Conservation (phyloP, 495 filamentous ascomycete species). For the Lophiostoma macrostomum region DNA sequence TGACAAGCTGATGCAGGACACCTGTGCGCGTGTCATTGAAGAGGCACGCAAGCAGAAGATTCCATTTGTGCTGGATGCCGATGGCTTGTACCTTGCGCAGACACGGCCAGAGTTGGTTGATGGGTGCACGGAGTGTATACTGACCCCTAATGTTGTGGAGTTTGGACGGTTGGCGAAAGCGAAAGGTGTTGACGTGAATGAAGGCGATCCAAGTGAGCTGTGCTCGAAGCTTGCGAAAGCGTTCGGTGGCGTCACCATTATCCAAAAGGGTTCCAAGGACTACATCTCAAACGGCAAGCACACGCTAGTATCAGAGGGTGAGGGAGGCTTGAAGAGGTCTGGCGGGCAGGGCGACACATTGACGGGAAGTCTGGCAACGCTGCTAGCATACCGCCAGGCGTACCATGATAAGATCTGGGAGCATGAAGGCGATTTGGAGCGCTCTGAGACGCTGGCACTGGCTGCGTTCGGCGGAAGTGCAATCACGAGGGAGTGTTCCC, state of each 20-base stretch:
- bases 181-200: conserved; percentile 59
- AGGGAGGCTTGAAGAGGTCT: conserved; percentile 82
- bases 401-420: conserved; percentile 87
- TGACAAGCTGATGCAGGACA: conserved; percentile 85
- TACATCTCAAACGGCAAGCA: conserved; percentile 77
- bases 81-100: conserved; percentile 76
- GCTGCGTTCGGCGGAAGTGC: conserved; percentile 83
- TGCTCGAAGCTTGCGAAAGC: conserved; percentile 72
- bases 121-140: conserved; percentile 78
- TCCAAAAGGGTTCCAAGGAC: conserved; percentile 87
- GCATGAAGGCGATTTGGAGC: conserved; percentile 54
- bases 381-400: conserved; percentile 81
- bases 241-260: conserved; percentile 82
- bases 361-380: conserved; percentile 82
- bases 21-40: conserved; percentile 72
- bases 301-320: conserved; percentile 68
- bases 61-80: conserved; percentile 88
- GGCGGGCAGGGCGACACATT: conserved; percentile 96
- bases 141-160: conserved; percentile 94
- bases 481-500: conserved; percentile 87
- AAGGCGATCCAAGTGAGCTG: conserved; percentile 50
- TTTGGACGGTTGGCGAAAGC: conserved; percentile 77
- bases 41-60: conserved; percentile 71
- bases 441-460: conserved; percentile 67
- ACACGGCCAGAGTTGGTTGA: conserved; percentile 72